Evolutionary conservation across 1,284 basidiomycete species (phyloP).

Genomic region (Boletellus deceptivus): DNA sequence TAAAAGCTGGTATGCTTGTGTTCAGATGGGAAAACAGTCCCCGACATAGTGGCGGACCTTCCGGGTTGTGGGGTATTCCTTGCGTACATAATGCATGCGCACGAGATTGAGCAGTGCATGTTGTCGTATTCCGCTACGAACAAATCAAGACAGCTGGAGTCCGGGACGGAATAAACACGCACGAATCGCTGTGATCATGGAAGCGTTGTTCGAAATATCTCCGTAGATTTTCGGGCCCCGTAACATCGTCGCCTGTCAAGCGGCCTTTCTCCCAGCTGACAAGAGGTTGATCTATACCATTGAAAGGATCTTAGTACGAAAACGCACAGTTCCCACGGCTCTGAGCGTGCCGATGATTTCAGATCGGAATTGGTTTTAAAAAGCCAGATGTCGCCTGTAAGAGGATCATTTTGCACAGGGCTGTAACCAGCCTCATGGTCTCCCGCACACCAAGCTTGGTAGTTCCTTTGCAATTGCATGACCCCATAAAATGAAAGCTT

Average conservation of each 20-base stretch:
- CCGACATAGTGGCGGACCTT: slow-evolving; percentile 44
- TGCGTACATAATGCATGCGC: slow-evolving; percentile 68
- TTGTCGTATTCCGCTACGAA: slow-evolving; percentile 66
- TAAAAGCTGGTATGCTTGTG: slow-evolving; percentile 48
- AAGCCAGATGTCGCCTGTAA: slow-evolving; percentile 58
- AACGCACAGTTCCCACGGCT: slow-evolving; percentile 59
- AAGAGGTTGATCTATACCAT: background rate
- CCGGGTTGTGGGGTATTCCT: slow-evolving; percentile 63
- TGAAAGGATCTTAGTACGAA: background rate
- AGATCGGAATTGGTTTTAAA: slow-evolving; percentile 67
- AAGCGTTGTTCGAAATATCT: slow-evolving; percentile 82
- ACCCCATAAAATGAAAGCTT: slow-evolving; percentile 74
- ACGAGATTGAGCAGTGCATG: slow-evolving; percentile 75
- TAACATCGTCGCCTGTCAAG: slow-evolving; percentile 62
- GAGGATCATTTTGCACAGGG: slow-evolving; percentile 51
- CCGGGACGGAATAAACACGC: slow-evolving; percentile 28
- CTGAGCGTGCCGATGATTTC: slow-evolving; percentile 59
- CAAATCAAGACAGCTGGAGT: slow-evolving; percentile 3
- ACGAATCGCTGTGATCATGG: slow-evolving; percentile 76
- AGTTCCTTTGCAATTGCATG: slow-evolving; percentile 59
- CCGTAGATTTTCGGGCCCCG: slow-evolving; percentile 67
- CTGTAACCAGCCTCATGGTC: slow-evolving; percentile 47
- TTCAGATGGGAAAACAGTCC: slow-evolving; percentile 1
- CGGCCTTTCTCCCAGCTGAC: slow-evolving; percentile 65
- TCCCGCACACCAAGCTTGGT: slow-evolving; percentile 59